phyloP scores from a whole-genome alignment of 202 grass and related monocot genomes.

The Tripidium arundinaceum region DNA sequence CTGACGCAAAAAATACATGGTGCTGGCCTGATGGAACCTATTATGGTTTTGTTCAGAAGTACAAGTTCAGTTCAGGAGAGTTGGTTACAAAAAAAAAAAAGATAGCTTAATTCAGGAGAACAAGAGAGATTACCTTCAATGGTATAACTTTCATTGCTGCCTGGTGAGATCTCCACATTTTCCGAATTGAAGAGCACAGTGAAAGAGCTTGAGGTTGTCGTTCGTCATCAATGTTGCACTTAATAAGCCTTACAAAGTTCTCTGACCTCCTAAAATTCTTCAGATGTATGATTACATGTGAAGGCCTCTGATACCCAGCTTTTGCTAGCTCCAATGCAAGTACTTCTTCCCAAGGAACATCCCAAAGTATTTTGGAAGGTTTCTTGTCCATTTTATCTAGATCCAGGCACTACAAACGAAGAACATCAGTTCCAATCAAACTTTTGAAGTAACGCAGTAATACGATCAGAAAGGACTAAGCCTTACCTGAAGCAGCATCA shows the following conservation, averaged over 20 bases:
- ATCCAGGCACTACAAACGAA: slow-evolving; percentile 64
- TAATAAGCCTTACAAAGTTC: slow-evolving; percentile 82
- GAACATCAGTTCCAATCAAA: slow-evolving; percentile 9
- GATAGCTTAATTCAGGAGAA: not conserved
- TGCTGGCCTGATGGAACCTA: slow-evolving; percentile 82
- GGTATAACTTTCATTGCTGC: slow-evolving; percentile 58
- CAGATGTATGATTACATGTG: slow-evolving; percentile 90
- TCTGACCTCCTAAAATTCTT: slow-evolving; percentile 82
- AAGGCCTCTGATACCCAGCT: slow-evolving; percentile 71
- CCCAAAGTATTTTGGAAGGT: slow-evolving; percentile 96
- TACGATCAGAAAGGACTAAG: slow-evolving; percentile 30
- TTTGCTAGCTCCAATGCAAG: slow-evolving; percentile 93
- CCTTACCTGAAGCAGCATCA: slow-evolving; percentile 90
- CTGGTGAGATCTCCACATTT: slow-evolving; percentile 85
- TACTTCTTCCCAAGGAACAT: slow-evolving; percentile 88
- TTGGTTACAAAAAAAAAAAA: not conserved
- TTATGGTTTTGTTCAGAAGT: slow-evolving; percentile 23
- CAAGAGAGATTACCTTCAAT: slow-evolving; percentile 53
- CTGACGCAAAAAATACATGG: slow-evolving; percentile 61
- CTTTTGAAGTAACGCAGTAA: not conserved
- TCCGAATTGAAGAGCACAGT: slow-evolving; percentile 78
- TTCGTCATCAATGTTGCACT: slow-evolving; percentile 58
- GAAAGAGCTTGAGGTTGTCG: slow-evolving; percentile 63
- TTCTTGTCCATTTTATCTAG: slow-evolving; percentile 90
- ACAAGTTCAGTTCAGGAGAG: not conserved